Base-by-base conservation (phyloP, 163 green algal species). In the Chlorella variabilis region DNA sequence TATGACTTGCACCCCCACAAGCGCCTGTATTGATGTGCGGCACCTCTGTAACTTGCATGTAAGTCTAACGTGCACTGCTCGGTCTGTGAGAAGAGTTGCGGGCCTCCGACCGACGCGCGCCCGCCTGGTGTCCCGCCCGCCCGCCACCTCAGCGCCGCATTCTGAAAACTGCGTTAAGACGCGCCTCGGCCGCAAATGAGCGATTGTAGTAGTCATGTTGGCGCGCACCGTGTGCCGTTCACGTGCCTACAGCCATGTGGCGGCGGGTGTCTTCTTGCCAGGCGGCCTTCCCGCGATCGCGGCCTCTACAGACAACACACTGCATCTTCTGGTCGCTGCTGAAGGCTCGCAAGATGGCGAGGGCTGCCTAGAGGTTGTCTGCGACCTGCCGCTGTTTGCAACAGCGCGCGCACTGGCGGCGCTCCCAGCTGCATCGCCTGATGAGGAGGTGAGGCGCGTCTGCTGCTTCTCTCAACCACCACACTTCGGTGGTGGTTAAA, bases 381-480 rank as follows among this genome's bases (percentile, higher is more conserved):
- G 56, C 36, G 73, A 70, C 54, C 73, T 70, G 73, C 54, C 38
- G 15, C 56, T 80, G 11, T 80, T 80, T 25, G 73, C 73, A 0
- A 45, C 73, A 0, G 36, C 48, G n/a, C 54, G 25, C 25, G 56
- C 54, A 36, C 4, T 70, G 73, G 73, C 73, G 2, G 27, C 29
- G 17, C 25, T 80, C 27, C 73, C 73, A 6, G 27, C n/a, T 18
- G 38, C 38, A 9, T 23, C 1, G 2, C 15, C 4, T 45, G 73
- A 5, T 31, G 18, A 58, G 45, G 7, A 73, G 69, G 49, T 31
- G 41, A 62, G 45, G 23, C 33, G 20, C 20, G 39, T 2, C 7
- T 34, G 15, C 6, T 36, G 11, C 45, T 23, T 23, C 45, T 54
- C 11, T 54, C n/a, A n/a, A n/a, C n/a, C n/a, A n/a, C n/a, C n/a